Conservation (phyloP, 768 basidiomycete genomes). For the Leucosporidium scottii region DNA sequence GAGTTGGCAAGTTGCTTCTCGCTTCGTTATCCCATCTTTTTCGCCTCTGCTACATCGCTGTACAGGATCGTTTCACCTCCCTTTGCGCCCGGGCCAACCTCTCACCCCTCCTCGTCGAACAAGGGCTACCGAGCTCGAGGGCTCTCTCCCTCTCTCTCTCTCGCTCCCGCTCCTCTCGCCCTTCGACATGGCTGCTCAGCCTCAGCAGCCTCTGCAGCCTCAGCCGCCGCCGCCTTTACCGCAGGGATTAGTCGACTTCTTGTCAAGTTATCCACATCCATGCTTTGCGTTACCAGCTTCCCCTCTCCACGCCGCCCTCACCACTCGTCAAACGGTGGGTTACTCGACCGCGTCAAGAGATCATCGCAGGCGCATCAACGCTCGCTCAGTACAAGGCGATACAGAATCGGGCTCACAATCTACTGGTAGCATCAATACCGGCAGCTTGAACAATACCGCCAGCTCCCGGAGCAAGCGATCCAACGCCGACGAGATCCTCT, state of each 20-base stretch:
- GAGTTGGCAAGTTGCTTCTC: no score
- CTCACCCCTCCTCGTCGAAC: no score
- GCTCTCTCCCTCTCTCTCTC: no score
- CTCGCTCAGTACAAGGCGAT: background rate
- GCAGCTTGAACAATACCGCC: background rate
- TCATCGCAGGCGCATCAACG: background rate
- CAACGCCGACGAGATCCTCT: background rate
- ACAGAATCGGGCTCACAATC: no score
- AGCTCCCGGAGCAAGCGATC: background rate
- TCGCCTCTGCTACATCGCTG: no score
- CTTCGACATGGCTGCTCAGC: no score
- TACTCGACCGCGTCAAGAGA: background rate
- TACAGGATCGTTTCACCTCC: no score
- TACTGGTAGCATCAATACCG: background rate
- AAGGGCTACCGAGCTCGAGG: no score
- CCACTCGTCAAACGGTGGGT: background rate
- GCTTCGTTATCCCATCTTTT: no score
- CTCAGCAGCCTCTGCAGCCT: no score
- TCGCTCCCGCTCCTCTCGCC: no score
- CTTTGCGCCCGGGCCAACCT: no score
- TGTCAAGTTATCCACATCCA: conserved; percentile 8
- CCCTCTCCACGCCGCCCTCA: conserved; percentile 5
- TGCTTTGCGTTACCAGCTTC: conserved; percentile 2
- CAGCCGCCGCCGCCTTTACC: background rate
- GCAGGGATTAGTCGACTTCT: background rate